phyloP scores from a whole-genome alignment of 208 protist genomes.

The Trypanosoma grayi region DNA sequence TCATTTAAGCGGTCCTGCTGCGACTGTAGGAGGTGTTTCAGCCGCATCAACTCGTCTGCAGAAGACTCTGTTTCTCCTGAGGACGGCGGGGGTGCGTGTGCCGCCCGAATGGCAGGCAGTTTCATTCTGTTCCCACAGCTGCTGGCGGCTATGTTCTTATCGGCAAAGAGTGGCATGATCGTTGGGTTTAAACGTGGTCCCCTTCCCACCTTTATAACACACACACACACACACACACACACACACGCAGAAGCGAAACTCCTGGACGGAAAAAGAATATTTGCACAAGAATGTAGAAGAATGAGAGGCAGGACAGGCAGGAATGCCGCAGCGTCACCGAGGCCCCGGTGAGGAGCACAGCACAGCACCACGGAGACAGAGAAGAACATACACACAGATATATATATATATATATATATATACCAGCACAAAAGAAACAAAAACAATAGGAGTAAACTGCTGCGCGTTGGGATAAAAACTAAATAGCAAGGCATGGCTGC shows the following conservation, averaged over 20 bases:
- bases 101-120: neutral
- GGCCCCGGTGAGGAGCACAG: no score
- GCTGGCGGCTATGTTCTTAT: neutral
- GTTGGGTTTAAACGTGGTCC: neutral
- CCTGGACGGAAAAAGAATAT: no score
- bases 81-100: neutral
- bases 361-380: no score
- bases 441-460: no score
- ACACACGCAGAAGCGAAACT: neutral
- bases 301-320: no score
- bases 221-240: neutral
- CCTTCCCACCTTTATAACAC: neutral
- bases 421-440: no score
- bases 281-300: no score
- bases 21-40: conserved; percentile 50
- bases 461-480: no score
- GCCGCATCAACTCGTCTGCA: conserved; percentile 42
- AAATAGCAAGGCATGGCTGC: no score
- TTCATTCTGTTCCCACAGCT: neutral
- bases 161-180: neutral
- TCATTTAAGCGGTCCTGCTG: conserved; percentile 47
- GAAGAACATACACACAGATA: neutral
- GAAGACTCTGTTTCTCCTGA: neutral
- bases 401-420: neutral
- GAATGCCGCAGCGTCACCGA: no score